Base-by-base conservation (phyloP, 768 basidiomycete genomes). In the Amanita pallidorosea region DNA sequence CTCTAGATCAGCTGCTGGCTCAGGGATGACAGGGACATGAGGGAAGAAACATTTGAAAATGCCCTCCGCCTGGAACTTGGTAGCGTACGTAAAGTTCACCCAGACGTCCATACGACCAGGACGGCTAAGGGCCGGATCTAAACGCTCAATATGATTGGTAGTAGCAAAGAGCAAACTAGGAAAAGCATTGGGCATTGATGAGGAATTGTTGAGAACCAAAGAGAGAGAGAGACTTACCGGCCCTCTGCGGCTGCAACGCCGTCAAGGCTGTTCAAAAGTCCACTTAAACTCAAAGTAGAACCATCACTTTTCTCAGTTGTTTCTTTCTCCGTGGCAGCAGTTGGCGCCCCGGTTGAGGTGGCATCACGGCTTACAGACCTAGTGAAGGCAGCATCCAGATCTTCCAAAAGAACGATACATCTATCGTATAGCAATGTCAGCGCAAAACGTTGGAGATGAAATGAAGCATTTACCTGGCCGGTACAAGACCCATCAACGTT, bases 41-140 rank as follows among this genome's bases (percentile, higher is more conserved):
- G 89, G 88, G 83, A 92, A 92, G 80, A 92, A 92, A 65, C 87
- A 89, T 64, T 89, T 89, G 80, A 90, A 92, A 62, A 92, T 88
- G 47, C 87, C 88, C 65, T 90, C 88, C 12, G 89, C 89, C 61
- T 92, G 89, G 87, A 87, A 91, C 64, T 88, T 91, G 7, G 87
- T 89, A 5, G 89, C 88, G 60, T 92, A 83, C 47, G 85, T 83
- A 67, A 92, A 92, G 70, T 90, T 88, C 36, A 93, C 76, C 88
- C 88, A 91, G 13, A 94, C 83, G 59, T 91, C 90, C 86, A 90
- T 89, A 42, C 88, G 85, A 52, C 92, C 92, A 25, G 91, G 87
- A 18, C 89, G 79, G 63, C 81, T 87, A 33, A 94, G 75, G 4
- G 90, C 89, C 45, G 85, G 90, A 65, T 96, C 92, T 31, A 96